phyloP scores from a whole-genome alignment of 108 stramenopile genomes.

The Cyclotella atomus region DNA sequence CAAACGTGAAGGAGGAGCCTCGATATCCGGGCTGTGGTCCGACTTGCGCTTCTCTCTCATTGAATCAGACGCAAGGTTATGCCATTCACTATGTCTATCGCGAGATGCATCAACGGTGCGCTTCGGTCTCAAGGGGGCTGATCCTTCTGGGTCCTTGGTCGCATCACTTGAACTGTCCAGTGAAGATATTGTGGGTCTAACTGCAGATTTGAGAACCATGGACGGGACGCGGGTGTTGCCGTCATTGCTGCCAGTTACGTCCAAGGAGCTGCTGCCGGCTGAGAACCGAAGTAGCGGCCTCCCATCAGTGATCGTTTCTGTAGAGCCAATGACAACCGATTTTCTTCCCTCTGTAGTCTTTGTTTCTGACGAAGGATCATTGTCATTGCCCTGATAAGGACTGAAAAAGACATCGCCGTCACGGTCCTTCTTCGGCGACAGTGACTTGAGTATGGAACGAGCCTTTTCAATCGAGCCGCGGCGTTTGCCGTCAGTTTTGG shows the following conservation, averaged over 20 bases:
- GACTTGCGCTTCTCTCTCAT: constrained; percentile 10
- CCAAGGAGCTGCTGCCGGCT: no score
- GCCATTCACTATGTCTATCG: neutral
- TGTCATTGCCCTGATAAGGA: constrained; percentile 6
- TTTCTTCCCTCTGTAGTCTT: neutral
- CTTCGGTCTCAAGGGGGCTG: neutral
- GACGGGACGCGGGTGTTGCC: neutral
- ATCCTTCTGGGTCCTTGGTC: constrained; percentile 1
- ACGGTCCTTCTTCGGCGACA: constrained; percentile 3
- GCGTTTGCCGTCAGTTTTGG: neutral
- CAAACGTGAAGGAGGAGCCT: neutral
- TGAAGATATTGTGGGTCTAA: neutral
- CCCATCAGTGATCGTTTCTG: neutral
- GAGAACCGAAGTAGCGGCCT: no score
- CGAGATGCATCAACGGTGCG: neutral
- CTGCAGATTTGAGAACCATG: neutral
- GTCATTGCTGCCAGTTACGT: neutral
- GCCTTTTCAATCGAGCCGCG: neutral
- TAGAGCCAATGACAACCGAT: neutral
- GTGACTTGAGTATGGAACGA: constrained; percentile 1
- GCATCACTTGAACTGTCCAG: neutral
- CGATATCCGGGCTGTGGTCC: neutral
- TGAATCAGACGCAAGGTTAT: neutral
- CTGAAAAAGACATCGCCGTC: constrained; percentile 15
- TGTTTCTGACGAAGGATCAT: neutral